A percentile compares a stretch with the other conserved stretches of the same genome.
Conservation (phyloP, 352 stramenopile species). For the Phytophthora tubulina region DNA sequence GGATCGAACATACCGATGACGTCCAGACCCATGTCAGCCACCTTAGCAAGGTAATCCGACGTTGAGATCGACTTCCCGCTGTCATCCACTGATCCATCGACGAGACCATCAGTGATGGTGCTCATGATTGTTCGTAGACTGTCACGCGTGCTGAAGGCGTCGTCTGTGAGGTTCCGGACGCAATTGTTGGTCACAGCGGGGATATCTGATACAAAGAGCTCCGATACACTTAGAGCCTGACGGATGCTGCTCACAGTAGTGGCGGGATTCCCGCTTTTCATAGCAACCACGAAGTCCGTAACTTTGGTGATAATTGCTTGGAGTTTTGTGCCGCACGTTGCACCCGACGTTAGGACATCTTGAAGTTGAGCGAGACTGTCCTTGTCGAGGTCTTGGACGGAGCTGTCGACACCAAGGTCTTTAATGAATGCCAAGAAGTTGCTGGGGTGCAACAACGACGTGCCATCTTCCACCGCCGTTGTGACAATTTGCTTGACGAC, state of each 20-base stretch:
- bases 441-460: constrained; percentile 26
- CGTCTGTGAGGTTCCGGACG: constrained; percentile 35
- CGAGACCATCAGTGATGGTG: constrained; percentile 54
- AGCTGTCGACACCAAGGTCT: constrained; percentile 29
- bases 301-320: constrained; percentile 54
- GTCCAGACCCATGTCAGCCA: constrained; percentile 53
- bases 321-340: constrained; percentile 50
- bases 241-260: constrained; percentile 49
- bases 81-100: constrained; percentile 28
- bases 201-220: constrained; percentile 63
- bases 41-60: constrained; percentile 43
- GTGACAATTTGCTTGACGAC: constrained; percentile 44
- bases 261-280: constrained; percentile 41
- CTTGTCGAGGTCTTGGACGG: constrained; percentile 36
- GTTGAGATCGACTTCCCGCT: constrained; percentile 42
- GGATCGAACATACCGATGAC: constrained; percentile 58
- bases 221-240: constrained; percentile 45
- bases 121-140: constrained; percentile 55
- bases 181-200: constrained; percentile 55
- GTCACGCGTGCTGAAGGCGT: constrained; percentile 51
- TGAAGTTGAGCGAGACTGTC: constrained; percentile 38
- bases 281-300: constrained; percentile 41
- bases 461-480: constrained; percentile 41
- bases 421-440: constrained; percentile 42
- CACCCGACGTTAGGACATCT: constrained; percentile 39